Evolutionary conservation across 805 yeast genomes (phyloP).

Genomic region (Metschnikowia lachancei): DNA sequence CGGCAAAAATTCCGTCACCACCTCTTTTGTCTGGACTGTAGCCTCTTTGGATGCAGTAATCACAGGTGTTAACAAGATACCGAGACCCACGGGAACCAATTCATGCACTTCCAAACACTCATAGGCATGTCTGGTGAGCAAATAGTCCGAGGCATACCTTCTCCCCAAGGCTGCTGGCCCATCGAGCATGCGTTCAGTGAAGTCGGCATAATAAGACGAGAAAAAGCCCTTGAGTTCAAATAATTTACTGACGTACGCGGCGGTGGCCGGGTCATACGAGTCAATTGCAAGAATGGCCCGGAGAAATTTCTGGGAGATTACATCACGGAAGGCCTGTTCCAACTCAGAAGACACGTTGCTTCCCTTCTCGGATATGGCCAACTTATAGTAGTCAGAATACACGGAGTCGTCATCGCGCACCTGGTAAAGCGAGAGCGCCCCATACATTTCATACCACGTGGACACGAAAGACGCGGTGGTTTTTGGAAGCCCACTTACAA

Average conservation of each 20-base stretch:
- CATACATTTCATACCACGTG: constrained; percentile 67
- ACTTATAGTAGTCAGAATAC: constrained; percentile 33
- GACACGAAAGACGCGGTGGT: constrained; percentile 51
- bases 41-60: constrained; percentile 45
- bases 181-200: constrained; percentile 7
- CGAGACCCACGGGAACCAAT: constrained; percentile 67
- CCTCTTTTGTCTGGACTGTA: constrained; percentile 28
- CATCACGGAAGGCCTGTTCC: constrained; percentile 47
- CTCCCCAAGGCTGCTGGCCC: background rate
- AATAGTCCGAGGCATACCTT: constrained; percentile 47
- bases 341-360: constrained; percentile 8
- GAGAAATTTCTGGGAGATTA: constrained; percentile 54
- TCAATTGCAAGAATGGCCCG: constrained; percentile 59
- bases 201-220: constrained; percentile 31
- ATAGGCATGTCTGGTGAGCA: constrained; percentile 54
- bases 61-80: constrained; percentile 46
- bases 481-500: constrained; percentile 48
- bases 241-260: constrained; percentile 59
- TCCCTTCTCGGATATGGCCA: constrained; percentile 32
- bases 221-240: constrained; percentile 64
- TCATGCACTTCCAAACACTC: constrained; percentile 51
- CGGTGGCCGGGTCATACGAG: constrained; percentile 57
- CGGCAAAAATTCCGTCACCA: constrained; percentile 58
- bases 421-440: constrained; percentile 56
- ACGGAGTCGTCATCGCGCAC: constrained; percentile 45